Conservation (phyloP, 2,329 filamentous ascomycete species). For the Tolypocladium tundrense region DNA sequence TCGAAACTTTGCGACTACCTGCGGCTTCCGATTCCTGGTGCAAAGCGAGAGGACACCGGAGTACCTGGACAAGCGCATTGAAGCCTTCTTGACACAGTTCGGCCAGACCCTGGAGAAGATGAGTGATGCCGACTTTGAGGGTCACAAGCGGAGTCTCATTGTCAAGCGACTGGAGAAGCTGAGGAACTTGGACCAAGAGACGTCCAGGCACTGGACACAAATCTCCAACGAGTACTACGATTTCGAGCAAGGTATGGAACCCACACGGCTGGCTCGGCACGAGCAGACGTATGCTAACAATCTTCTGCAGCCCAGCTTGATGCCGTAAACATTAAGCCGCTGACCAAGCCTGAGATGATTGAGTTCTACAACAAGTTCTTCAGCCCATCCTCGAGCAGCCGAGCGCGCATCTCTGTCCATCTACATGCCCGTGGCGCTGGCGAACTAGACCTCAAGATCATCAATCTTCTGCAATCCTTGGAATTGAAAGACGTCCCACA, state of each 20-base stretch:
- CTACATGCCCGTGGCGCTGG: conserved; percentile 59
- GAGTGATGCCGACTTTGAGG: conserved; percentile 76
- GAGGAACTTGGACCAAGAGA: conserved; percentile 85
- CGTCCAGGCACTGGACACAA: conserved; percentile 71
- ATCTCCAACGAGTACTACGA: conserved; percentile 81
- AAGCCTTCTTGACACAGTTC: conserved; percentile 67
- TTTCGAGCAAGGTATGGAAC: conserved; percentile 65
- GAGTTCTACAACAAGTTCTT: conserved; percentile 72
- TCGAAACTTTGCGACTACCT: conserved; percentile 61
- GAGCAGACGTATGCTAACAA: neutral
- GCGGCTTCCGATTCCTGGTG: conserved; percentile 81
- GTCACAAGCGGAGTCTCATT: conserved; percentile 81
- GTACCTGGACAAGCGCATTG: conserved; percentile 80
- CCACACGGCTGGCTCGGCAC: neutral
- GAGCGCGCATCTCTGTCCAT: conserved; percentile 80
- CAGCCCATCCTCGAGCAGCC: conserved; percentile 57
- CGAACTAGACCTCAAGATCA: conserved; percentile 34
- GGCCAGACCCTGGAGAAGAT: conserved; percentile 60
- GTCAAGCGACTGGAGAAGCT: conserved; percentile 81
- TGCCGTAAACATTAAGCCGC: conserved; percentile 58
- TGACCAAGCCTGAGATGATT: conserved; percentile 72
- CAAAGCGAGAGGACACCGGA: conserved; percentile 81
- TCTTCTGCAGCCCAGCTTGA: conserved; percentile 55
- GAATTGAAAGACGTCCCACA: conserved; percentile 22
- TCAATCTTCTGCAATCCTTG: conserved; percentile 26